These are phyloP conservation scores for Solanum gracilifrons DNA, from an alignment of 257 asterid species.

Conservation along the genomic window DNA sequence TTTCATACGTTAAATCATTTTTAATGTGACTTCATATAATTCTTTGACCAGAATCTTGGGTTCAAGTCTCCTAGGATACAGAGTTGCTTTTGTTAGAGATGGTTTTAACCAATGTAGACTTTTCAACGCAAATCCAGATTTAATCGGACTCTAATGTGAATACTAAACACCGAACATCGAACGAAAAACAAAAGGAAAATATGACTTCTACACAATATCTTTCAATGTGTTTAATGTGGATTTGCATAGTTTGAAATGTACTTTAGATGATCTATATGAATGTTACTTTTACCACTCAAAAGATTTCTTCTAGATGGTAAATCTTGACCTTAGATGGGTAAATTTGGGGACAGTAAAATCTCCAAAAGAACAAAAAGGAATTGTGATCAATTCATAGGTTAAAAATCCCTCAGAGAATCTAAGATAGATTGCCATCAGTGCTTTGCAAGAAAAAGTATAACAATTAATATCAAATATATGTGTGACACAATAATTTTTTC, in stretches of 20 bases:
- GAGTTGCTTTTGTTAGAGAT: too few species aligned
- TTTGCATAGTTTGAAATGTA: neutral
- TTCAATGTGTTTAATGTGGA: neutral
- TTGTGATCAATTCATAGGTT: neutral
- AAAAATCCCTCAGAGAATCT: neutral
- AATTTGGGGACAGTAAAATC: neutral
- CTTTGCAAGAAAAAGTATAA: neutral
- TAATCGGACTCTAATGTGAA: too few species aligned
- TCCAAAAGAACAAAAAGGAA: neutral
- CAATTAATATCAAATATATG: neutral
- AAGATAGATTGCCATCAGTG: neutral
- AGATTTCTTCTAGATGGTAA: neutral
- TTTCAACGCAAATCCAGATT: too few species aligned
- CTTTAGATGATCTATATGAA: neutral
- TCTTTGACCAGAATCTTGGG: neutral
- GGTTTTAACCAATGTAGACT: too few species aligned
- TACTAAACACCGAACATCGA: too few species aligned
- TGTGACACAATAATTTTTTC: neutral
- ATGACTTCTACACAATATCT: neutral
- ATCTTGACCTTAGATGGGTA: neutral
- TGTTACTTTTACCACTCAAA: neutral
- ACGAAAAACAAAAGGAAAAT: too few species aligned
- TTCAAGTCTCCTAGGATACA: too few species aligned
- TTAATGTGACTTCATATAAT: neutral
- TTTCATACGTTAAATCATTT: neutral